Conservation (phyloP, 768 basidiomycete genomes). For the Clitopilus hobsonii region DNA sequence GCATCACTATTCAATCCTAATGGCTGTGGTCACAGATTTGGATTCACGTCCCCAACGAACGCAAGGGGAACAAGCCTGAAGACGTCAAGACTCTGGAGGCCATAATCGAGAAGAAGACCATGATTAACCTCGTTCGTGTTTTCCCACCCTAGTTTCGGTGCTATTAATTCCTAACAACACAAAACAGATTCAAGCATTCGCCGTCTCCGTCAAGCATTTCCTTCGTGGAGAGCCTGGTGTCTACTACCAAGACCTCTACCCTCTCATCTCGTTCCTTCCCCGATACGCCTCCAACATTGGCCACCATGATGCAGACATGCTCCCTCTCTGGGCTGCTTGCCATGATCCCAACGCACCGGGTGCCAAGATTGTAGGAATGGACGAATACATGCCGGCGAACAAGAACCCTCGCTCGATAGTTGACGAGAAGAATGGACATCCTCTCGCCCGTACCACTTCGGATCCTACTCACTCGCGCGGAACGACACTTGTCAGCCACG, state of each 20-base stretch:
- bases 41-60: constrained; percentile 48
- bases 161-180: too few species aligned
- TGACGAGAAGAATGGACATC: constrained; percentile 3
- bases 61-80: constrained; percentile 25
- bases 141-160: too few species aligned
- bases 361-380: neutral
- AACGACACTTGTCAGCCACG: neutral
- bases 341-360: constrained; percentile 11
- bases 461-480: constrained; percentile 2
- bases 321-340: constrained; percentile 54
- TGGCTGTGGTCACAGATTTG: constrained; percentile 49
- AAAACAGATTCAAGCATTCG: constrained; percentile 67
- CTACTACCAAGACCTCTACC: constrained; percentile 73
- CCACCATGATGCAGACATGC: constrained; percentile 34
- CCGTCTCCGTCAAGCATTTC: constrained; percentile 61
- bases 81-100: constrained; percentile 34
- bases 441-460: constrained; percentile 2
- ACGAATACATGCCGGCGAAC: neutral
- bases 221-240: constrained; percentile 66
- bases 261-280: constrained; percentile 63
- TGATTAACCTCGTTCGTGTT: constrained; percentile 68
- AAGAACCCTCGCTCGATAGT: constrained; percentile 4
- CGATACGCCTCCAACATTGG: constrained; percentile 37
- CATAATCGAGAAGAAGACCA: constrained; percentile 69
- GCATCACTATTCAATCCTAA: too few species aligned